Evolutionary conservation across 2,329 filamentous ascomycete species (phyloP), one percentile per base, ranked within the genome.

Genomic region (Metarhizium brunneum): DNA sequence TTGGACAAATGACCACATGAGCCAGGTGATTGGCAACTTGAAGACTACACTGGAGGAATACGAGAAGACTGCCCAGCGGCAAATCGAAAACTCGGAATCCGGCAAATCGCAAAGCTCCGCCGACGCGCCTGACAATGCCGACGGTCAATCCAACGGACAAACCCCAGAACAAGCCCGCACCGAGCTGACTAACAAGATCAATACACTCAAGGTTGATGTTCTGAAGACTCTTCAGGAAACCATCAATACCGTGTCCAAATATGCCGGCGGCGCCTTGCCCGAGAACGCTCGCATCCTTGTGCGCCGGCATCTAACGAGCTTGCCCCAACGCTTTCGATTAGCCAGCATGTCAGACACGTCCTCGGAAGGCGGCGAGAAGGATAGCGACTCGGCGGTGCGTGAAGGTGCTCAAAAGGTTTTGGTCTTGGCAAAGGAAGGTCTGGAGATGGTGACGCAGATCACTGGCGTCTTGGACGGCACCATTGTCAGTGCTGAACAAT

Each of bases 361-460:
- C 38, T 51, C 57, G 2, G 66, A 70, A 29, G 62, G 64, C 30
- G 58, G 58, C 60, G 58, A 65, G 50, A 67, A 68, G 56, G 68
- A 72, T 48, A 68, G 64, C 50, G 73, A 74, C 50, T 67, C 66
- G 8, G 68, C 68, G 16, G 58, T 73, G 10, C 66, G 69, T 20
- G 79, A 85, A 30, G 78, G 78, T 53, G 91, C 90, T 0, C 86
- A 91, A 62, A 81, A 87, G 45, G 91, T 95, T 55, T 74, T 97
- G 13, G 84, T 94, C 1, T 83, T 97, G 53, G 92, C 92, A 6
- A 88, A 87, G 64, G 92, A 97, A 68, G 90, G 92, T 0, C 76
- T 97, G 14, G 91, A 96, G 63, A 96, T 97, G 87, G 91, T 97
- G 79, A 82, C 84, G 1, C 91, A 96, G 68, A 90, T 99, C 52